Percentiles rank a stretch among this genome's conserved stretches.
Conservation (phyloP, 306 rosid species). For the Boehmeria nivea region DNA sequence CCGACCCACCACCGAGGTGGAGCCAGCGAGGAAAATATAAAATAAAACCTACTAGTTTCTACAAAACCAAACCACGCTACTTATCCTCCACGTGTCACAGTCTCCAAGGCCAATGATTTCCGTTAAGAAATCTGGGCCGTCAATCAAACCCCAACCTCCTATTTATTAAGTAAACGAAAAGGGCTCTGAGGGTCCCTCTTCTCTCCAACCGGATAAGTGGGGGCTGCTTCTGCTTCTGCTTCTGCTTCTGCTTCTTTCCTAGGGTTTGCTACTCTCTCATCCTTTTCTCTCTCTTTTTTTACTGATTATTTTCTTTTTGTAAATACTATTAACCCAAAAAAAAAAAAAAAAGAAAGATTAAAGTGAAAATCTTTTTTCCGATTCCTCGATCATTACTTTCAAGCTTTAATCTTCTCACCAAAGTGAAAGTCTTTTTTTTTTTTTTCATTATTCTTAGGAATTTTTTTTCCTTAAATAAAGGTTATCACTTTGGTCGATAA, state of each 20-base stretch:
- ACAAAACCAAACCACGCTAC: background rate
- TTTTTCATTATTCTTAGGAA: background rate
- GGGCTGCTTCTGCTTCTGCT: constrained; percentile 26
- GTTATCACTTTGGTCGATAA: background rate
- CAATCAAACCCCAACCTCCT: constrained; percentile 4
- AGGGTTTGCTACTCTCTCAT: constrained; percentile 55
- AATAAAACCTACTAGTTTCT: background rate
- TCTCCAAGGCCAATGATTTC: background rate
- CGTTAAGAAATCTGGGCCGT: constrained; percentile 24
- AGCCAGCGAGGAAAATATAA: background rate
- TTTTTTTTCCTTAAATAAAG: constrained; percentile 2
- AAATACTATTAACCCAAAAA: background rate
- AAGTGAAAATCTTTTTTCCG: constrained; percentile 11
- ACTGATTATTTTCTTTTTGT: background rate
- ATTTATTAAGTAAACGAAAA: constrained; percentile 26
- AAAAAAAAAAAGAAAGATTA: background rate
- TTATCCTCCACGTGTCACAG: constrained; percentile 22
- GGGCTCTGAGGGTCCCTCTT: constrained; percentile 49
- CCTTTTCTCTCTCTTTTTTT: constrained; percentile 17
- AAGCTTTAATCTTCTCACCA: constrained; percentile 26
- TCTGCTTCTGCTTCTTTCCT: constrained; percentile 24
- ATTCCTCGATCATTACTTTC: constrained; percentile 29
- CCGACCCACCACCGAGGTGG: background rate
- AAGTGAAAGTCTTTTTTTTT: constrained; percentile 13
- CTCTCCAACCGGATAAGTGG: constrained; percentile 52